phyloP scores from a whole-genome alignment of 371 early-diverging fungal species.

The Circinella minor region DNA sequence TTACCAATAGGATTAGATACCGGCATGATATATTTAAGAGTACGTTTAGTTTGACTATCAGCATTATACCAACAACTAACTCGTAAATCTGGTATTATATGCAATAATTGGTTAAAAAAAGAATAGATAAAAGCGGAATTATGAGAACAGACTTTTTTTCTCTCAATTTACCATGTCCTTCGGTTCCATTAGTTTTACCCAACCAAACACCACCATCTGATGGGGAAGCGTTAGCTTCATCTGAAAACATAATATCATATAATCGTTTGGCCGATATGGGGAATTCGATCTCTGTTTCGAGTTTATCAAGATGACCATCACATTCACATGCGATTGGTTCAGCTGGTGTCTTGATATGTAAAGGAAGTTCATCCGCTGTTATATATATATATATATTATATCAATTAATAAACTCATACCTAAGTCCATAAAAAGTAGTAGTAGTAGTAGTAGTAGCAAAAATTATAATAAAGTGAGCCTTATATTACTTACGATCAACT shows the following conservation, averaged over 20 bases:
- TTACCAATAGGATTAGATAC: conserved; percentile 51
- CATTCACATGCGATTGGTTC: conserved; percentile 64
- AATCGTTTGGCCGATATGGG: conserved; percentile 67
- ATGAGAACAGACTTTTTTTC: too few species aligned
- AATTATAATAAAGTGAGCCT: background rate
- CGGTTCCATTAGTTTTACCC: conserved; percentile 49
- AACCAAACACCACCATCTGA: conserved; percentile 56
- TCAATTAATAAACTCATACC: too few species aligned
- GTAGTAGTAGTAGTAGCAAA: too few species aligned
- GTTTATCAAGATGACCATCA: conserved; percentile 69
- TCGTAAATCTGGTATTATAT: conserved; percentile 2
- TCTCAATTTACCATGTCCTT: conserved; percentile 47
- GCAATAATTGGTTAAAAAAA: background rate
- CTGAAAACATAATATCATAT: conserved; percentile 64
- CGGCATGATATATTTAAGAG: conserved; percentile 52
- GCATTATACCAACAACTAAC: conserved; percentile 20
- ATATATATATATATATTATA: background rate
- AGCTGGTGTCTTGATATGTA: conserved; percentile 43
- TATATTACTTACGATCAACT: conserved; percentile 30
- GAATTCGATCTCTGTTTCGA: conserved; percentile 60
- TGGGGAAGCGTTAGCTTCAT: conserved; percentile 35
- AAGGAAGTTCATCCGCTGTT: conserved; percentile 36
- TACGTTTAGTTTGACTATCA: conserved; percentile 28
- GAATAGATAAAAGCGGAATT: too few species aligned
- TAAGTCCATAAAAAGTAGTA: too few species aligned